Conservation (phyloP, 441 rosid genomes). For the Aquilaria agallochum region DNA sequence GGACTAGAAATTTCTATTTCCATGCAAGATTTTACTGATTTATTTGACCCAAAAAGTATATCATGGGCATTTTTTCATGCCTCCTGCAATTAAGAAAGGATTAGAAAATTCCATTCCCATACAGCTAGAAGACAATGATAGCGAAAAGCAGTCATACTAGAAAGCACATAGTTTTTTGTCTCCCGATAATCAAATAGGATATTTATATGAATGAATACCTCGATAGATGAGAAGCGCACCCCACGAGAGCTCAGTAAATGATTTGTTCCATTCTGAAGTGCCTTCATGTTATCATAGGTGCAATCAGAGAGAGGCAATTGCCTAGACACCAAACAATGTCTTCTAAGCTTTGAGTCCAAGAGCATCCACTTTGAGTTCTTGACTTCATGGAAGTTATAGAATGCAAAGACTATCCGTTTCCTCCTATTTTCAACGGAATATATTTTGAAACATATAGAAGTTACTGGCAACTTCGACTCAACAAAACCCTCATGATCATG, state of each 20-base stretch:
- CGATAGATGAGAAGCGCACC: constrained; percentile 17
- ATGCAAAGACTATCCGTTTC: constrained; percentile 64
- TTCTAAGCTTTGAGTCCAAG: constrained; percentile 49
- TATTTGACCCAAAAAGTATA: too few relatives aligned
- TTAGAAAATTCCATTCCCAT: not conserved
- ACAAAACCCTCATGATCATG: constrained; percentile 36
- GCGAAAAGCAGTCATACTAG: not conserved
- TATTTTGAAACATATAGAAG: constrained; percentile 71
- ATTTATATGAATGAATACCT: constrained; percentile 36
- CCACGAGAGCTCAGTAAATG: constrained; percentile 21
- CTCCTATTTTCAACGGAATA: constrained; percentile 42
- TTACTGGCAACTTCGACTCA: constrained; percentile 56
- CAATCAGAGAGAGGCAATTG: constrained; percentile 66
- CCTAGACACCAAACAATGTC: constrained; percentile 45
- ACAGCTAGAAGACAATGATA: not conserved
- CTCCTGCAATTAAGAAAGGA: not conserved
- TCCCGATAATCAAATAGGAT: not conserved
- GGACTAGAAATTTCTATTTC: too few relatives aligned
- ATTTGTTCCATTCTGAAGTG: constrained; percentile 44
- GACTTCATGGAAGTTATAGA: constrained; percentile 50
- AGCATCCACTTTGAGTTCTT: constrained; percentile 56
- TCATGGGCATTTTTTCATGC: too few relatives aligned
- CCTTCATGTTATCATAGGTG: constrained; percentile 51
- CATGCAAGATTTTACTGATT: too few relatives aligned
- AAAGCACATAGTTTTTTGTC: not conserved